phyloP scores from a whole-genome alignment of 805 yeast genomes.

The Kregervanrija fluxuum region DNA sequence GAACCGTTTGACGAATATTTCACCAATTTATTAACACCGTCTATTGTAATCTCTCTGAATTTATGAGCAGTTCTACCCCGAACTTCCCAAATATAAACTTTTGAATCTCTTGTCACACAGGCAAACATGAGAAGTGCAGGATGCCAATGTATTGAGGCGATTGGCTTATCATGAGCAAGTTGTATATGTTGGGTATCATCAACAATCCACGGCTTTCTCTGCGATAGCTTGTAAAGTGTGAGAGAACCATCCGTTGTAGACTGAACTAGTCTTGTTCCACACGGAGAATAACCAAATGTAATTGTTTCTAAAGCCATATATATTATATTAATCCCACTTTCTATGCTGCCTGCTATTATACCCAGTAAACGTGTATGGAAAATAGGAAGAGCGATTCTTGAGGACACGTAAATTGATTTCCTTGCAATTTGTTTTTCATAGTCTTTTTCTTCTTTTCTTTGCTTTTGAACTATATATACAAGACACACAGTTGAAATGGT shows the following conservation, averaged over 20 bases:
- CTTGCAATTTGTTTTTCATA: not conserved
- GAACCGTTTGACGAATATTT: slow-evolving; percentile 35
- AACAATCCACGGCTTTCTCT: not conserved
- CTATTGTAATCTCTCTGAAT: not conserved
- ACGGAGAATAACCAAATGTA: slow-evolving; percentile 31
- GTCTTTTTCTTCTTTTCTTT: not conserved
- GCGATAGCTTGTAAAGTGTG: slow-evolving; percentile 18
- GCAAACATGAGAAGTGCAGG: slow-evolving; percentile 37
- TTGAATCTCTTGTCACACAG: slow-evolving; percentile 37
- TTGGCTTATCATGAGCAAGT: slow-evolving; percentile 33
- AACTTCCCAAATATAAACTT: slow-evolving; percentile 37
- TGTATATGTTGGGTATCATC: slow-evolving; percentile 19
- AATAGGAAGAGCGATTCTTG: no score
- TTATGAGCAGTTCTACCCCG: slow-evolving; percentile 17
- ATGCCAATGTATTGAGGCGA: slow-evolving; percentile 38
- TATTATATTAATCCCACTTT: not conserved
- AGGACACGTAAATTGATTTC: not conserved
- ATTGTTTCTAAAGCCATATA: slow-evolving; percentile 21
- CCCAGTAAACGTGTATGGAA: no score
- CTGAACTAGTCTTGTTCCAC: slow-evolving; percentile 36
- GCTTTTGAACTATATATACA: not conserved
- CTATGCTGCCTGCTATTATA: no score
- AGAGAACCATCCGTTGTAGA: slow-evolving; percentile 39
- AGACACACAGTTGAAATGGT: not conserved
- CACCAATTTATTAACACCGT: slow-evolving; percentile 15